Base-by-base conservation (phyloP, 192 early-diverging fungal species). In the Allomyces arbusculus region DNA sequence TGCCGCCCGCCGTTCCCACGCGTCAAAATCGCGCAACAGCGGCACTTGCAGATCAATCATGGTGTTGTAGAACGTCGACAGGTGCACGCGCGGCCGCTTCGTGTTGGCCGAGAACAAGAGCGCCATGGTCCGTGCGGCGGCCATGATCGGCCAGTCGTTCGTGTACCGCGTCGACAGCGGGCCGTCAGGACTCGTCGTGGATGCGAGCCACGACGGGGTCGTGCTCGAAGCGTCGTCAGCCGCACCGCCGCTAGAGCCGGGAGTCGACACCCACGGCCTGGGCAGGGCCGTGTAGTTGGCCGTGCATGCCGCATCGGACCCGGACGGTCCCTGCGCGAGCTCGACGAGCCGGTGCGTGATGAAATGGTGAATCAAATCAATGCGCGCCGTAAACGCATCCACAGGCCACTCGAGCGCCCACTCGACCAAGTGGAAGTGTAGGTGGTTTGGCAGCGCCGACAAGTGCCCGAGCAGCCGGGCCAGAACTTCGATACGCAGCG, bases 1-100 rank as follows among this genome's bases (percentile, higher is more conserved):
- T 61, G 62, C 63, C 62, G 33, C 61, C 9, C 83, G 71, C 16
- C 79, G 78, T 72, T 88, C 83, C 88, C 88, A 91, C 25, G 83
- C 80, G 43, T 85, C 50, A 58, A 58, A 58, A 16, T 58, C 50
- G 16, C 50, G 50, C 50, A 58, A 6, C 50, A 58, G 50, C 3
- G 12, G 50, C 12, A 58, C 50, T 20, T 58, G 12, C 16, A 58
- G 50, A 6, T 58, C 50, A 9, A 66, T 58, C 65, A 66, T 58
- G 19, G 65, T 58, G 50, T 66, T 66, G 65, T 66, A 66, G 24
- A 66, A 66, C 45, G 24, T 25, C 11, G 45, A 22, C 14, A 66
- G 55, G 23, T 26, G 19, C 3, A 24, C 50, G 7, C 26, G 58
- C 8, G 44, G 12, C 8, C 50, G 14, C 25, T 45, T 28, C 4